These are phyloP conservation scores for Taiwanofungus camphoratus DNA, from an alignment of 1,284 basidiomycete genomes.

Conservation along the genomic window DNA sequence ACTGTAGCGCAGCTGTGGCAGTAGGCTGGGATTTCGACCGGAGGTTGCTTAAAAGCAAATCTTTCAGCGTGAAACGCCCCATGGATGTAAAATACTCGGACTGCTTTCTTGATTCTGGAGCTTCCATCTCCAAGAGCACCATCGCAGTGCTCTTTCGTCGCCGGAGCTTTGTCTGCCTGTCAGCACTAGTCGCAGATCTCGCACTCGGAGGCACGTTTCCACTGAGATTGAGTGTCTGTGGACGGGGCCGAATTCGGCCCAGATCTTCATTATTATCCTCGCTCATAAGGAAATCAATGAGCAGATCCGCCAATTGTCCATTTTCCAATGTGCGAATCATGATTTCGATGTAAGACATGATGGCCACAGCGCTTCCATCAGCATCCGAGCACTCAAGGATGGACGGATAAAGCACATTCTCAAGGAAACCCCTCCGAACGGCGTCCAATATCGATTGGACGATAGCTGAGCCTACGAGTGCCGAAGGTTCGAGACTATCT, in stretches of 20 bases:
- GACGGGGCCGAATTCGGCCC: constrained; percentile 37
- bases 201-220: constrained; percentile 31
- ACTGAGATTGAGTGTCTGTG: constrained; percentile 43
- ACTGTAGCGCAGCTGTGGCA: constrained; percentile 70
- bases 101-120: constrained; percentile 57
- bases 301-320: constrained; percentile 62
- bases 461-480: constrained; percentile 70
- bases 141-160: constrained; percentile 81
- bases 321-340: constrained; percentile 75
- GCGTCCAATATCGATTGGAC: constrained; percentile 78
- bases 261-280: constrained; percentile 71
- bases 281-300: constrained; percentile 76
- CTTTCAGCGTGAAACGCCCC: constrained; percentile 86
- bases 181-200: constrained; percentile 25
- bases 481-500: constrained; percentile 46
- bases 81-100: constrained; percentile 82
- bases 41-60: constrained; percentile 77
- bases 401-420: constrained; percentile 91
- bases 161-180: constrained; percentile 41
- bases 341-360: constrained; percentile 94
- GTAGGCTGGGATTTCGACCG: constrained; percentile 60
- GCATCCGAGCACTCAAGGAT: constrained; percentile 89
- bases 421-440: constrained; percentile 82
- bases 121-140: constrained; percentile 78
- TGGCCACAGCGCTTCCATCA: constrained; percentile 93